A percentile compares a stretch with the other conserved stretches of the same genome.
Evolutionary conservation across 768 basidiomycete genomes (phyloP).

Genomic region (Boletus fagicola): DNA sequence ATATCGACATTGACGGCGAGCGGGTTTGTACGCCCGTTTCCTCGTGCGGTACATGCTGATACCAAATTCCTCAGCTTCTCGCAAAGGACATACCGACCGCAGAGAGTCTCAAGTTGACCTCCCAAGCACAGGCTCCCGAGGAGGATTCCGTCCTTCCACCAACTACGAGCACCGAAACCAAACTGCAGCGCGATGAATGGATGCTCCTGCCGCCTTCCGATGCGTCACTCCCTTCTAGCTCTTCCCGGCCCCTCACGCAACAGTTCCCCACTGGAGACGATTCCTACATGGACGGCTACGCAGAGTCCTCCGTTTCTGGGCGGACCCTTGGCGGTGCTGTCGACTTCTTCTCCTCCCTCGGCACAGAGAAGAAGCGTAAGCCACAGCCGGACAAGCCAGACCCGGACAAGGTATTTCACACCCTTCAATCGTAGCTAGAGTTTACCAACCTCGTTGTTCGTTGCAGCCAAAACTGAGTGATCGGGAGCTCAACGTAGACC

Average conservation of each 20-base stretch:
- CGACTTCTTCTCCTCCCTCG: constrained; percentile 90
- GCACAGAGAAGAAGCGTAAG: constrained; percentile 74
- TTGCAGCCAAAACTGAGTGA: constrained; percentile 58
- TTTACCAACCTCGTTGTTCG: constrained; percentile 5
- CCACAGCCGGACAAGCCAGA: constrained; percentile 57
- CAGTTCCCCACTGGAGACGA: constrained; percentile 40
- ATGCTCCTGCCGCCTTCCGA: constrained; percentile 59
- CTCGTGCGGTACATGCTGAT: constrained; percentile 3
- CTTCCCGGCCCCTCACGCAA: constrained; percentile 32
- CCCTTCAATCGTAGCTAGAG: neutral
- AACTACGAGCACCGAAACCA: constrained; percentile 44
- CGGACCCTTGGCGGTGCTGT: constrained; percentile 57
- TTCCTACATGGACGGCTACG: constrained; percentile 64
- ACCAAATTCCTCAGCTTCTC: constrained; percentile 44
- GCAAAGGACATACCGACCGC: constrained; percentile 76
- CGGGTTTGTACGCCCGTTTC: constrained; percentile 45
- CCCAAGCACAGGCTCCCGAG: constrained; percentile 49
- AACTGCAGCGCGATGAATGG: constrained; percentile 79
- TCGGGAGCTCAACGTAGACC: constrained; percentile 59
- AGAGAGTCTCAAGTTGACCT: constrained; percentile 66
- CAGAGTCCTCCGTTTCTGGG: constrained; percentile 43
- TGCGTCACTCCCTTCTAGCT: constrained; percentile 28
- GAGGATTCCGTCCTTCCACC: constrained; percentile 50
- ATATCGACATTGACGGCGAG: constrained; percentile 75
- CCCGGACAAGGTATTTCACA: constrained; percentile 60